These are phyloP conservation scores for Coleophoma cylindrospora DNA, from an alignment of 2,329 filamentous ascomycete species.

Conservation along the genomic window DNA sequence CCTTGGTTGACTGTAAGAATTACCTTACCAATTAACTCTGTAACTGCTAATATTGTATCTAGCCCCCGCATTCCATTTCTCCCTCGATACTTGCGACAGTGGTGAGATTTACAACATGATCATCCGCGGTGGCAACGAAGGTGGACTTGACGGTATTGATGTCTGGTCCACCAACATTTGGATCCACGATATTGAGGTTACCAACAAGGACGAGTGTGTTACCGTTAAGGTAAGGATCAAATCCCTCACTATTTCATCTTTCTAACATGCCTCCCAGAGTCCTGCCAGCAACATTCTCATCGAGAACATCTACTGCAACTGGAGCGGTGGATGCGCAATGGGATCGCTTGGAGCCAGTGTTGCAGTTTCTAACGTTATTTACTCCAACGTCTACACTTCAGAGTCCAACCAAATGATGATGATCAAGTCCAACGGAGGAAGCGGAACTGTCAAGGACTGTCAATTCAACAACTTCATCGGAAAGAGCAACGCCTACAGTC, in stretches of 20 bases:
- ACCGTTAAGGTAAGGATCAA: constrained; percentile 38
- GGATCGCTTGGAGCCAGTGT: constrained; percentile 46
- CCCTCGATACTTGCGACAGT: constrained; percentile 42
- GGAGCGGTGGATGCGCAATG: constrained; percentile 53
- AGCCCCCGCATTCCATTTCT: constrained; percentile 33
- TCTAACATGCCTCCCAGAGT: constrained; percentile 27
- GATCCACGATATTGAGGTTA: constrained; percentile 55
- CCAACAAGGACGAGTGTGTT: constrained; percentile 58
- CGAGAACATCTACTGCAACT: constrained; percentile 58
- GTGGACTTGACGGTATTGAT: constrained; percentile 51
- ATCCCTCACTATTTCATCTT: background rate
- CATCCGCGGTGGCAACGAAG: constrained; percentile 44
- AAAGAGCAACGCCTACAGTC: constrained; percentile 51
- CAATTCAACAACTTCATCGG: constrained; percentile 54
- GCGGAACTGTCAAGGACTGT: constrained; percentile 42
- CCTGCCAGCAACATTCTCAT: constrained; percentile 52
- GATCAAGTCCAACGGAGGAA: constrained; percentile 56
- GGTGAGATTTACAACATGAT: constrained; percentile 52
- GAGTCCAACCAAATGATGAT: constrained; percentile 57
- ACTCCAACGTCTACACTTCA: constrained; percentile 54
- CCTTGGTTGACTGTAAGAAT: constrained; percentile 16
- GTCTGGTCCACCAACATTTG: constrained; percentile 49
- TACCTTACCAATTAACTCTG: constrained; percentile 5
- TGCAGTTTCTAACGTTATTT: constrained; percentile 45
- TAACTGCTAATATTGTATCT: background rate